Evolutionary conservation across 140 eudicot species (phyloP), one percentile per base, ranked within the genome.

Genomic region (Stevia rebaudiana): DNA sequence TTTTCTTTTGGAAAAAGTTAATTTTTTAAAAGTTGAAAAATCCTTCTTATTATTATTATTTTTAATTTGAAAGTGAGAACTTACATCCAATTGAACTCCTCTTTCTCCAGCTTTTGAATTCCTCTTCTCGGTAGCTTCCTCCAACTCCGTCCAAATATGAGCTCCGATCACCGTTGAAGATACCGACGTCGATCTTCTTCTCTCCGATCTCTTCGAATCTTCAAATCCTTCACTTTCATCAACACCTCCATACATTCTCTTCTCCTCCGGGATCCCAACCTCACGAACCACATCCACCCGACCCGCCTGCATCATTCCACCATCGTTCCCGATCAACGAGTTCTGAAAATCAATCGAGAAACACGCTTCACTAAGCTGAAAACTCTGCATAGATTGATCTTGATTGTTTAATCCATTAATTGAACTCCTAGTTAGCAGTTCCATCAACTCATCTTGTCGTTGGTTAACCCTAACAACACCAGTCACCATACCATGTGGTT

Each of bases 311-410:
- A 28, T 47, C 77, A 25, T 67, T 0, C 48, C 68, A 40, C 48
- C 63, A 37, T 77, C 80, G n/a, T 63, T 46, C 12, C 76, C 82
- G 12, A 62, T 68, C 69, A 80, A 78, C 56, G 87, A 83, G 9
- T 78, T 80, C 30, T 76, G 73, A 57, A 86, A 74, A 42, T 86
- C 89, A 16, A 86, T 80, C 1, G 89, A 86, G 18, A 86, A 86
- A 28, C 84, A 82, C 13, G 87, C 79, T 36, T 86, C 95, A 35
- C 95, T 86, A 65, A 74, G 80, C 41, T 85, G 88, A 57, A 68
- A 82, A 33, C 88, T 82, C 41, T 70, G 79, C 42, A 69, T 65
- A 6, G 68, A 52, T 49, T 40, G 72, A 57, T 53, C 46, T 11
- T 24, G 30, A 51, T 65, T 61, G 3, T 31, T 55, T 7, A 52